Conservation (phyloP, 768 basidiomycete genomes). For the Lanmaoa rubissima region DNA sequence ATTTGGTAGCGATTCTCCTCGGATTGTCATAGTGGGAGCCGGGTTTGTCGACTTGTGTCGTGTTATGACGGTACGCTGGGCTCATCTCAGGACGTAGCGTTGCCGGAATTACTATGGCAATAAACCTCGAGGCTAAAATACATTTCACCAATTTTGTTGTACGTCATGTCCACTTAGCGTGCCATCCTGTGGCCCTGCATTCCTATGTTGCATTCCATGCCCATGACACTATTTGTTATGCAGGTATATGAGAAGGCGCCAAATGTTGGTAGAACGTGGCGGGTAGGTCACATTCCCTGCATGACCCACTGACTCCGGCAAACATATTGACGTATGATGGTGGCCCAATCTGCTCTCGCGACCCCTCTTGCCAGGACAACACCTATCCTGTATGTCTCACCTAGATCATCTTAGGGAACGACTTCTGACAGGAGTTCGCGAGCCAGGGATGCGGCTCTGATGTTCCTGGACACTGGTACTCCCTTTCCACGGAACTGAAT, state of each 20-base stretch:
- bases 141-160: conserved; percentile 49
- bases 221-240: background rate
- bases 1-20: background rate
- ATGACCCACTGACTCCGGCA: background rate
- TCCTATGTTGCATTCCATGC: background rate
- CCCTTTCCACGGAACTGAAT: conserved; percentile 1
- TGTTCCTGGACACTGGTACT: background rate
- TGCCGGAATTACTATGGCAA: conserved; percentile 1
- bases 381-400: conserved; percentile 1
- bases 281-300: background rate
- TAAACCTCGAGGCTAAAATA: background rate
- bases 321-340: background rate
- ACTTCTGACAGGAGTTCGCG: background rate
- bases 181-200: conserved; percentile 5
- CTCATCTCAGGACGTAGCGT: background rate
- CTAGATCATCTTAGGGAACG: background rate
- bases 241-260: background rate
- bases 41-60: background rate
- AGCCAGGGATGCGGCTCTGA: background rate
- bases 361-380: conserved; percentile 1
- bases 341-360: background rate
- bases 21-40: background rate
- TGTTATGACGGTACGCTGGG: too few relatives aligned
- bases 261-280: background rate
- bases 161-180: conserved; percentile 13